Base-by-base conservation (phyloP, 192 early-diverging fungal genomes). In the Ramicandelaber brevisporus region DNA sequence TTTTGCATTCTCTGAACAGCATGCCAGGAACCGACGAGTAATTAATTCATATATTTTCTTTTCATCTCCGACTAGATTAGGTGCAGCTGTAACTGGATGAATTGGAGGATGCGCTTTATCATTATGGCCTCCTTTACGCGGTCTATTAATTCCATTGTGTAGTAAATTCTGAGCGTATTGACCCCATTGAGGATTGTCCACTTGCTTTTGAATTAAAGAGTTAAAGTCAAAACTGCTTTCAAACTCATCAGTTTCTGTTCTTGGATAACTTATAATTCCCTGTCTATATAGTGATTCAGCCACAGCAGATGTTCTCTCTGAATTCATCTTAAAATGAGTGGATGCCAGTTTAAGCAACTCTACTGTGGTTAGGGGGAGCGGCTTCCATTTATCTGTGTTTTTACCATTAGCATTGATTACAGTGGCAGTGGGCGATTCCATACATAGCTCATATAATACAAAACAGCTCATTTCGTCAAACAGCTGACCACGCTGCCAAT, bases 101-200 rank as follows among this genome's bases (percentile, higher is more conserved):
- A 97, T 97, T 6, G 92, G 92, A 11, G 88, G 92, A 72, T 97
- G 92, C 0, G 92, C 87, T 39, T 89, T 69, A 43, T 97, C 92
- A 42, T 92, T 85, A 37, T 79, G 65, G 15, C 62, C 61, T 2
- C 92, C 92, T 20, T 48, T 60, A 23, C 86, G 63, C 6, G 92
- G 88, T 21, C 46, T 44, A 27, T 38, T 30, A 41, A 85, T 89
- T 16, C 51, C 63, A 5, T 72, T 78, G 27, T 61, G 37, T 0
- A 63, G 40, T 4, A 90, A 48, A 11, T 76, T 61, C 20, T 33
- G 34, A 0, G 50, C 57, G 27, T 56, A 63, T 12, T 23, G 30
- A 1, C 53, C 55, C 50, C 58, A 43, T 9, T 27, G 22, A 14
- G 36, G 46, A 48, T 68, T 57, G 8, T 29, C 19, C 3, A 40